A percentile compares a stretch with the other conserved stretches of the same genome.
Evolutionary conservation across 805 yeast genomes (phyloP).

Genomic region (Lachancea thermotolerans): DNA sequence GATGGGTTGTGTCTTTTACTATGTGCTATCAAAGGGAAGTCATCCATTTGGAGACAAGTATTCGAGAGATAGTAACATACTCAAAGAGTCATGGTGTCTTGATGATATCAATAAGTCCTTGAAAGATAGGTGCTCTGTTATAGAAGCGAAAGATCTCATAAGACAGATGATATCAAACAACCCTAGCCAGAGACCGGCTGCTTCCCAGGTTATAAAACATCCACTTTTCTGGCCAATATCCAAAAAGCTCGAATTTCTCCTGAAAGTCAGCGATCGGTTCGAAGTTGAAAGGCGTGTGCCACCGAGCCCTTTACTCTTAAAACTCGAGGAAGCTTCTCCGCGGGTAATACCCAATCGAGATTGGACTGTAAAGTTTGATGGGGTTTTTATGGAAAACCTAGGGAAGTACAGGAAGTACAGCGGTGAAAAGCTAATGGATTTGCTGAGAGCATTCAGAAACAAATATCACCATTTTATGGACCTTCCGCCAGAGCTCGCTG

Average conservation of each 20-base stretch:
- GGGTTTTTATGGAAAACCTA: slow-evolving; percentile 68
- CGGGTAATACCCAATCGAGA: slow-evolving; percentile 53
- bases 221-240: slow-evolving; percentile 81
- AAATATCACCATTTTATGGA: slow-evolving; percentile 94
- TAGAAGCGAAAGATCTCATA: slow-evolving; percentile 70
- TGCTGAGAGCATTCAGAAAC: slow-evolving; percentile 83
- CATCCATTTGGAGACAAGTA: slow-evolving; percentile 97
- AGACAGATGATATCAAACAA: slow-evolving; percentile 60
- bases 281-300: slow-evolving; percentile 81
- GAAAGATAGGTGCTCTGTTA: slow-evolving; percentile 24
- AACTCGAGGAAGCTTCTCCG: slow-evolving; percentile 47
- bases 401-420: slow-evolving; percentile 90
- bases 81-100: slow-evolving; percentile 55
- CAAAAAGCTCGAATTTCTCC: slow-evolving; percentile 72
- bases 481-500: slow-evolving; percentile 59
- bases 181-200: slow-evolving; percentile 68
- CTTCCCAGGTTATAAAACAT: slow-evolving; percentile 61
- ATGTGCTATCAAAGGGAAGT: slow-evolving; percentile 69
- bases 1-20: slow-evolving; percentile 88
- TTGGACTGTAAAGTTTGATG: slow-evolving; percentile 74
- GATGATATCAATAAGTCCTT: slow-evolving; percentile 32
- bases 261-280: slow-evolving; percentile 85
- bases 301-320: slow-evolving; percentile 51
- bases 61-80: slow-evolving; percentile 80
- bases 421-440: slow-evolving; percentile 70